A percentile compares a stretch with the other conserved stretches of the same genome.
These are phyloP conservation scores for Hymenoscyphus scutula DNA, from an alignment of 2,329 filamentous ascomycete species.

Conservation along the genomic window DNA sequence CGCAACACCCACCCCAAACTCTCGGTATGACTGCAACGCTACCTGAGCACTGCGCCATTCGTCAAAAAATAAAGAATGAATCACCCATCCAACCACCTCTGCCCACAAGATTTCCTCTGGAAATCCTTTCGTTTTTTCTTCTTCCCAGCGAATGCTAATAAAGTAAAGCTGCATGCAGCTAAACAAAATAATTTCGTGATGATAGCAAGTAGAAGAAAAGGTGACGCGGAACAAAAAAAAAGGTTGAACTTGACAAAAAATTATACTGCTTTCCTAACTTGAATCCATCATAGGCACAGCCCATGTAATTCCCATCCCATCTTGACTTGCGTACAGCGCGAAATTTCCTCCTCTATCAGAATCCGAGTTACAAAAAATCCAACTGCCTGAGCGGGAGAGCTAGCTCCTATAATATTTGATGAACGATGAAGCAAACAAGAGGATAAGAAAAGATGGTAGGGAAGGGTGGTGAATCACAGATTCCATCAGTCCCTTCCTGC, in stretches of 20 bases:
- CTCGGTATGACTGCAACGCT: no score
- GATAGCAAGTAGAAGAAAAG: no score
- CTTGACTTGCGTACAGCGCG: background rate
- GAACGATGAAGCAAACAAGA: constrained; percentile 1
- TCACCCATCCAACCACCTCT: no score
- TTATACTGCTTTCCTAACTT: background rate
- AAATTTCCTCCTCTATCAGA: constrained; percentile 4
- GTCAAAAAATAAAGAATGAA: no score
- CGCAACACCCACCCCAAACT: no score
- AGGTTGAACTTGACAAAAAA: background rate
- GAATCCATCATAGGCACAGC: constrained; percentile 19
- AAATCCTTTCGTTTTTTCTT: no score
- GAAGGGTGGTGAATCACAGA: constrained; percentile 26
- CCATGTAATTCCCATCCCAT: constrained; percentile 9
- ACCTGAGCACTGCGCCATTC: no score
- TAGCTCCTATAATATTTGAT: constrained; percentile 25
- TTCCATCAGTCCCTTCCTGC: constrained; percentile 16
- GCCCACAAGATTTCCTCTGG: no score
- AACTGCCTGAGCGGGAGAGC: constrained; percentile 33
- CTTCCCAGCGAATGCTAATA: no score
- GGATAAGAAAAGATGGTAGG: constrained; percentile 7
- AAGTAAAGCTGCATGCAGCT: no score
- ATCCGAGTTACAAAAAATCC: constrained; percentile 20
- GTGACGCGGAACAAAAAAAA: background rate
- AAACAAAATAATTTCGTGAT: no score